Percentiles rank a stretch among this genome's conserved stretches.
Evolutionary conservation across 1,139 yeast genomes (phyloP).

Genomic region (Protomyces lactucae-debilis): DNA sequence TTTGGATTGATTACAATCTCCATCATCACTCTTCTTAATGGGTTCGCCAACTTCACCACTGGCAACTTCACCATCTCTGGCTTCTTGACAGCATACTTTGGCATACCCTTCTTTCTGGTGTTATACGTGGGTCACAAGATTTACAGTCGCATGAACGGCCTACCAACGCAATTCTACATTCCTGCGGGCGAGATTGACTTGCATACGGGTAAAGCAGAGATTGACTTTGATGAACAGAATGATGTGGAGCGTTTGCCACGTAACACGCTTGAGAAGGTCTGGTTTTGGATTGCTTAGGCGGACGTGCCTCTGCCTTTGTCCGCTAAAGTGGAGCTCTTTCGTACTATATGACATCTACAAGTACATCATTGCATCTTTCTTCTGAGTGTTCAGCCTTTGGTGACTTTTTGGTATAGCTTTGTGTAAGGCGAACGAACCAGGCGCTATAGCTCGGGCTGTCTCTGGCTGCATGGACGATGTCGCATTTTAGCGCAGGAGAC

Average conservation of each 20-base stretch:
- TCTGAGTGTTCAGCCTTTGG: too few species aligned
- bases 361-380: too few species aligned
- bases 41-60: conserved; percentile 54
- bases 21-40: conserved; percentile 59
- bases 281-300: conserved; percentile 19
- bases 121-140: conserved; percentile 52
- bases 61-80: conserved; percentile 58
- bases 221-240: conserved; percentile 26
- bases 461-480: too few species aligned
- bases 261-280: conserved; percentile 17
- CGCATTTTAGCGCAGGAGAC: too few species aligned
- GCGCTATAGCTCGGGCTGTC: too few species aligned
- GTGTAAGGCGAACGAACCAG: too few species aligned
- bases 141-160: neutral
- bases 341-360: too few species aligned
- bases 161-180: neutral
- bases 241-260: conserved; percentile 4
- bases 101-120: conserved; percentile 48
- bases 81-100: conserved; percentile 56
- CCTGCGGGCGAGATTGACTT: conserved; percentile 22
- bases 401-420: too few species aligned
- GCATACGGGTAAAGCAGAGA: conserved; percentile 19
- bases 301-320: too few species aligned
- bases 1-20: conserved; percentile 47
- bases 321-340: too few species aligned